Percentiles rank a stretch among this genome's conserved stretches.
Conservation (phyloP, 495 filamentous ascomycete species). For the Aspergillus ostianus region DNA sequence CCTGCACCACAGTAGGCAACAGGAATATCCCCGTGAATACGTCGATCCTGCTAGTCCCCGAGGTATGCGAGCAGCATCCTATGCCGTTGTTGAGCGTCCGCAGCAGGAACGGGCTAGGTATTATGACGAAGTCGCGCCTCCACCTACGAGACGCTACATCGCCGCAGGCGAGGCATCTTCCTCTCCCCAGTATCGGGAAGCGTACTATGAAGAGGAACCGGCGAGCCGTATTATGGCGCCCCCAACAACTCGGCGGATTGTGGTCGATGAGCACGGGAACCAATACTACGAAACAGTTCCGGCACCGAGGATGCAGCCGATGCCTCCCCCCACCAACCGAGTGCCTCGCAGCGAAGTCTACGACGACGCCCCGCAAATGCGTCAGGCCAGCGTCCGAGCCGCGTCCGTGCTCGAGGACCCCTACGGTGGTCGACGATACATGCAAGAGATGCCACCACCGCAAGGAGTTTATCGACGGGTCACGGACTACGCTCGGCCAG, state of each 20-base stretch:
- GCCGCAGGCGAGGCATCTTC: slow-evolving; percentile 58
- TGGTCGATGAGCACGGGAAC: slow-evolving; percentile 69
- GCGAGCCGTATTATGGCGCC: slow-evolving; percentile 49
- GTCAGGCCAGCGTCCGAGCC: slow-evolving; percentile 39
- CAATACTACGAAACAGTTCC: slow-evolving; percentile 64
- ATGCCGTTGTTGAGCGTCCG: slow-evolving; percentile 55
- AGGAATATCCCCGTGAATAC: slow-evolving; percentile 50
- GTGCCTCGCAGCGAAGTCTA: slow-evolving; percentile 34
- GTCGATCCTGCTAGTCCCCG: slow-evolving; percentile 44
- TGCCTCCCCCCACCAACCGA: slow-evolving; percentile 50
- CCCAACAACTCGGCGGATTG: slow-evolving; percentile 59
- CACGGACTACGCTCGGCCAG: slow-evolving; percentile 39
- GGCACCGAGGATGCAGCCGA: slow-evolving; percentile 40
- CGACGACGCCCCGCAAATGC: slow-evolving; percentile 35
- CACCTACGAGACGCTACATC: slow-evolving; percentile 41
- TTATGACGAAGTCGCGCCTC: slow-evolving; percentile 54
- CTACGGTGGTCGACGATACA: slow-evolving; percentile 43
- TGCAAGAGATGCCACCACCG: slow-evolving; percentile 46
- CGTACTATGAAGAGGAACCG: slow-evolving; percentile 40
- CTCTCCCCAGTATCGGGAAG: slow-evolving; percentile 51
- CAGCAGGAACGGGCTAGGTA: slow-evolving; percentile 48
- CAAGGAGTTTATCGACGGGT: slow-evolving; percentile 41
- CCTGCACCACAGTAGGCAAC: slow-evolving; percentile 48
- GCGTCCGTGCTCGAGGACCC: slow-evolving; percentile 42
- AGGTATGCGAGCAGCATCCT: slow-evolving; percentile 57